Base-by-base conservation (phyloP, 139 green algal species). In the Dunaliella sp. region DNA sequence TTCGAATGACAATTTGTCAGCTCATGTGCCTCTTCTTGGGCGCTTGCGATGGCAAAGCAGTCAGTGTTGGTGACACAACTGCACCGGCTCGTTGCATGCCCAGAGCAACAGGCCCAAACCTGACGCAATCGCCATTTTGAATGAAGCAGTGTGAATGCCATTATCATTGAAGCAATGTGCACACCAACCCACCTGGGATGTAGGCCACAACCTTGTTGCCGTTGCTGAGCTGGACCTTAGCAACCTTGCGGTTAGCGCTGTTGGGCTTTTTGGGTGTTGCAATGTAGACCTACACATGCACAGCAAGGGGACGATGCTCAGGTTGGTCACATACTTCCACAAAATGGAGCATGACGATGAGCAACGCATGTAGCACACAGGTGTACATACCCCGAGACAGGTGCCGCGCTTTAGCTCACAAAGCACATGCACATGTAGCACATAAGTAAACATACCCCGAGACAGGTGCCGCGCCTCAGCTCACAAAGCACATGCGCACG, bases 181-280 rank as follows among this genome's bases (percentile, higher is more conserved):
- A n/a, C n/a, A n/a, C n/a, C n/a, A n/a, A n/a, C 81, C 58, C 79
- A 84, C 91, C 91, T 38, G 91, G 91, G 38, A 94, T 92, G 87
- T 93, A 93, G 2, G 88, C 87, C 2, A 92, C 80, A 24, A 92
- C 91, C 36, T 91, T 92, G 85, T 84, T 87, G 30, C 88, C 88
- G 38, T 88, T 92, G 80, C 76, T 91, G 1, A 94, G 90, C 80
- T 92, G 83, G 36, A 94, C 88, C 77, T 91, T 91, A 65, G 58
- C 80, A 1, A 94, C 83, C 65, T 90, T 90, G 1, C 90, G 84
- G 88, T 94, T 94, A 24, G 91, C 91, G 0, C 88, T 92, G 89
- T 94, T 94, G 7, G 91, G 91, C 88, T 94, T 94, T 80, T 94
- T 94, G 30, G 91, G 91, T 0, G 90, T 81, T 21, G 84, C 89